These are phyloP conservation scores for Tylopilus sp. DNA, from an alignment of 1,284 basidiomycete genomes.

Conservation along the genomic window DNA sequence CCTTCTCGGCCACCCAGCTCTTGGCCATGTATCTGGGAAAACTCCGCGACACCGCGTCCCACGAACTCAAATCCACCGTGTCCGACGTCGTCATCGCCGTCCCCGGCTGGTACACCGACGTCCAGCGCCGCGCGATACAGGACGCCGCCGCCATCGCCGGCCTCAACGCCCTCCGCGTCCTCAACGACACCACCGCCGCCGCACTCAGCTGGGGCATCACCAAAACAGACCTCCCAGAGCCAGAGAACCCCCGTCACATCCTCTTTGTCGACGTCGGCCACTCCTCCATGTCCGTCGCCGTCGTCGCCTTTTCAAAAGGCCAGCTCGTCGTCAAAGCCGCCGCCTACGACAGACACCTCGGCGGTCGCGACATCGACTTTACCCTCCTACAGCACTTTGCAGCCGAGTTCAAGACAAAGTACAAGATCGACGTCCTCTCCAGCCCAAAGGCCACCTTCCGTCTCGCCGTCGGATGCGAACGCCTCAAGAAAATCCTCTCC, in stretches of 20 bases:
- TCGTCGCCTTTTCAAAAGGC: conserved; percentile 91
- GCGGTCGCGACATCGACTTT: conserved; percentile 91
- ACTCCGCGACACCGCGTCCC: conserved; percentile 79
- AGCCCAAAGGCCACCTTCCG: conserved; percentile 92
- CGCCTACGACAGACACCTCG: conserved; percentile 87
- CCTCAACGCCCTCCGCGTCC: conserved; percentile 86
- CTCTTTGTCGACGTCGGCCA: conserved; percentile 93
- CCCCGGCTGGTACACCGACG: conserved; percentile 92
- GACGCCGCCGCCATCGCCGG: conserved; percentile 87
- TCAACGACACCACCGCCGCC: conserved; percentile 92
- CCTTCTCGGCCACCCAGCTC: conserved; percentile 85
- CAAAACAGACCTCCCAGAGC: conserved; percentile 86
- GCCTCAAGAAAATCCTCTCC: conserved; percentile 65
- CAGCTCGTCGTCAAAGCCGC: conserved; percentile 82
- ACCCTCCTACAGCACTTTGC: conserved; percentile 86
- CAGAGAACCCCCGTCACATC: conserved; percentile 80
- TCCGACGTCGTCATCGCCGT: conserved; percentile 92
- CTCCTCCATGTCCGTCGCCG: conserved; percentile 79
- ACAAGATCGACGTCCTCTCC: conserved; percentile 90
- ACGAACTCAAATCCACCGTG: conserved; percentile 81
- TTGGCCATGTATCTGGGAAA: conserved; percentile 85
- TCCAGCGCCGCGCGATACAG: conserved; percentile 83
- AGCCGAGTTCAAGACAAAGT: conserved; percentile 86
- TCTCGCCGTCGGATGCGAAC: conserved; percentile 83
- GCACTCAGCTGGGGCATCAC: conserved; percentile 97